Percentiles rank a stretch among this genome's conserved stretches.
Conservation (phyloP, 371 early-diverging fungal species). For the Pancytospora philotis region DNA sequence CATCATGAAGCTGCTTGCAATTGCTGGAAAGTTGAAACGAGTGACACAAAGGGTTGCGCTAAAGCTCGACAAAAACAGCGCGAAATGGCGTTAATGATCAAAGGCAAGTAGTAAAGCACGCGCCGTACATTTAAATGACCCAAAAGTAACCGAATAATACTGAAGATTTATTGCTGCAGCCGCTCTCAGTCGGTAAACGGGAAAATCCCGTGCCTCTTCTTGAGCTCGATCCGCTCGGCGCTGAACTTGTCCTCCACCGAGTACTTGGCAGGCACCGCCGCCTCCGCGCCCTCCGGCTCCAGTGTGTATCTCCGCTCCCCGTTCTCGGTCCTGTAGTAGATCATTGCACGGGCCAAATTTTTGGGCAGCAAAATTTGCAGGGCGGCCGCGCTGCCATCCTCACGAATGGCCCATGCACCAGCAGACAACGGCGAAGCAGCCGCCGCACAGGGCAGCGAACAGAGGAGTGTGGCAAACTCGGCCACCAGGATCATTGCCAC, state of each 20-base stretch:
- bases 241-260: slow-evolving; percentile 54
- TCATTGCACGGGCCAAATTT: slow-evolving; percentile 5
- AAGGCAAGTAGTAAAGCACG: too few relatives aligned
- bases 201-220: slow-evolving; percentile 42
- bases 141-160: too few relatives aligned
- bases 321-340: slow-evolving; percentile 44
- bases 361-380: background rate
- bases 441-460: too few relatives aligned
- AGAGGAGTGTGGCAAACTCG: slow-evolving; percentile 3
- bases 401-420: too few relatives aligned
- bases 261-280: slow-evolving; percentile 56
- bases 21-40: too few relatives aligned
- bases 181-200: slow-evolving; percentile 43
- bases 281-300: slow-evolving; percentile 31
- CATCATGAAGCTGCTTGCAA: too few relatives aligned
- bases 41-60: too few relatives aligned
- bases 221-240: slow-evolving; percentile 50
- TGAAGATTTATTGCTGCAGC: too few relatives aligned
- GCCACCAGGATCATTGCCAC: slow-evolving; percentile 56
- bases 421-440: too few relatives aligned
- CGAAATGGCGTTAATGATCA: too few relatives aligned
- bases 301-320: slow-evolving; percentile 49
- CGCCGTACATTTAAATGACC: too few relatives aligned
- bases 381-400: background rate
- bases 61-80: too few relatives aligned